Evolutionary conservation across 148 eudicot species (phyloP), one percentile per base, ranked within the genome.

Genomic region (Rhododendron molle): DNA sequence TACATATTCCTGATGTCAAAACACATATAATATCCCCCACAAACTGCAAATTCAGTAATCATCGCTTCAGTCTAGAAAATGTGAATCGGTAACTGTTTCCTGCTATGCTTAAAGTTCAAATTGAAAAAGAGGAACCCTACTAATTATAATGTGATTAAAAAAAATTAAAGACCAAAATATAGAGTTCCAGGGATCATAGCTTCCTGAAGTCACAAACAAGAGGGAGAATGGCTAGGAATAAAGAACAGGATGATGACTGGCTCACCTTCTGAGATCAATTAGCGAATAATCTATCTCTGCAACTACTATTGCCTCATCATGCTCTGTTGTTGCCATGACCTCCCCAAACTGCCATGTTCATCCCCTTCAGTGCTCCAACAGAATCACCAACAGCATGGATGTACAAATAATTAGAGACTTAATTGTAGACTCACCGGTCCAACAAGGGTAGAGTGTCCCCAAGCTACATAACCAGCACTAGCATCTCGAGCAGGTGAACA

Each of bases 371-470:
- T 34, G 49, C 58, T 40, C 12, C 15, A 16, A 40, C 38, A 0
- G 58, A 82, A 81, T 56, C 46, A 20, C 44, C 71, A 81, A n/a
- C 50, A 38, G 49, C 30, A 62, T 0, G 56, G 58, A 1, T 26
- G 46, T 43, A 58, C 7, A 77, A 77, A 77, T 77, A 77, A 43
- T 43, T 43, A 47, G 20, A 79, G 54, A 46, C 38, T 30, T 71
- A 76, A 40, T 32, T n/a, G 67, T 80, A 78, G 26, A 90, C 97
- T 93, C 89, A 95, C 98, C 7, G 97, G 98, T 88, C 98, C 98
- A 84, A 95, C 87, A 12, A 95, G 97, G 44, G 96, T 93, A 56
- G 98, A 95, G 88, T 94, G 98, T 8, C 98, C 98, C 98, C 98
- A 95, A 81, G 98, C 96, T 36, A 94, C 92, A 87, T 95, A 95